Conservation (phyloP, 2,329 filamentous ascomycete species). For the Ophiostoma perfectum region DNA sequence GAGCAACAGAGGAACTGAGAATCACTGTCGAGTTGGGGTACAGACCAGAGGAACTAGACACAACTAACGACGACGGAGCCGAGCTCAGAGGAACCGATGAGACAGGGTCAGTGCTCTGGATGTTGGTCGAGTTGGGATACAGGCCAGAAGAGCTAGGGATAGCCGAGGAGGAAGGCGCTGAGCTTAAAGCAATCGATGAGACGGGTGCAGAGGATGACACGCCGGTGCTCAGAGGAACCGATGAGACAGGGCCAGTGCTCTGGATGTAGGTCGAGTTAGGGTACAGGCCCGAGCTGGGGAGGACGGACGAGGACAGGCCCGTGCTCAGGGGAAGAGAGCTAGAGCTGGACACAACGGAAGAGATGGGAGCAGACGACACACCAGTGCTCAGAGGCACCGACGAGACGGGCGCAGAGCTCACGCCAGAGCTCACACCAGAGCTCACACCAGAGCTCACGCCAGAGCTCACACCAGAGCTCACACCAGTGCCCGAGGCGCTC, state of each 20-base stretch:
- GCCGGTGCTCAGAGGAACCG: constrained; percentile 3
- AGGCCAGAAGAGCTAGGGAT: neutral
- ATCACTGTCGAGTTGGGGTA: neutral
- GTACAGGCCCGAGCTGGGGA: neutral
- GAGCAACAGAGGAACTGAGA: neutral
- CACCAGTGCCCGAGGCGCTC: no score
- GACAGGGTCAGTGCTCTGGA: neutral
- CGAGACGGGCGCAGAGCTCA: neutral
- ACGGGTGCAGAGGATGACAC: neutral
- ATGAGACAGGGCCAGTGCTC: neutral
- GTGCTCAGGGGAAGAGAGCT: neutral
- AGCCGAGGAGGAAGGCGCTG: neutral
- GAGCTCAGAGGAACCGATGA: neutral
- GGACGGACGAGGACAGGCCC: neutral
- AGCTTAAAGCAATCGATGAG: neutral
- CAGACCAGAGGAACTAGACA: neutral
- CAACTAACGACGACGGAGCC: neutral
- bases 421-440: neutral
- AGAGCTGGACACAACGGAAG: neutral
- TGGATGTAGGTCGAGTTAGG: neutral
- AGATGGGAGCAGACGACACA: neutral
- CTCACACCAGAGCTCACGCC: neutral
- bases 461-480: no score
- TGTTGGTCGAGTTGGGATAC: neutral
- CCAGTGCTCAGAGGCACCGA: constrained; percentile 3